phyloP scores from a whole-genome alignment of 495 filamentous ascomycete species.

The Trichoderma gamsii region DNA sequence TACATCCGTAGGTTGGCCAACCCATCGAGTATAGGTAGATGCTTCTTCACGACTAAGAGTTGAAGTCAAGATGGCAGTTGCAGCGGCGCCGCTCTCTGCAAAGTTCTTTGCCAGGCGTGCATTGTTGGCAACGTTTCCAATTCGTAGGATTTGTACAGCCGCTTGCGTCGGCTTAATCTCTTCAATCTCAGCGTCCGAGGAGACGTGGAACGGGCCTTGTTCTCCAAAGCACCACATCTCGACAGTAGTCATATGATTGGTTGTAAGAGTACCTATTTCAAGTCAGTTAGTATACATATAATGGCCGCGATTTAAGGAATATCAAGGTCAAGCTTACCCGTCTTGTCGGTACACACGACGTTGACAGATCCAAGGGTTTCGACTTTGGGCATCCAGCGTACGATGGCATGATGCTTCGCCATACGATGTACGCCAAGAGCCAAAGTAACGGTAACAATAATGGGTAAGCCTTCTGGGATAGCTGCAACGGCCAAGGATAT shows the following conservation, averaged over 20 bases:
- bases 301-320: neutral
- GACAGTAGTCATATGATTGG: conserved; percentile 97
- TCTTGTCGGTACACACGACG: conserved; percentile 98
- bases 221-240: conserved; percentile 92
- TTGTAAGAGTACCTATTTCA: conserved; percentile 71
- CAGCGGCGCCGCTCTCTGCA: conserved; percentile 59
- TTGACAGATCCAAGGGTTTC: conserved; percentile 98
- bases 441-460: conserved; percentile 95
- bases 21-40: conserved; percentile 75
- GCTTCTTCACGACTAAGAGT: conserved; percentile 57
- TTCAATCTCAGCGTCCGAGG: conserved; percentile 57
- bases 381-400: conserved; percentile 89
- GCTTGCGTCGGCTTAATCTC: conserved; percentile 61
- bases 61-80: conserved; percentile 70
- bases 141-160: conserved; percentile 70
- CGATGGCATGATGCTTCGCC: conserved; percentile 88
- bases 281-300: conserved; percentile 11
- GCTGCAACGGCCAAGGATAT: conserved; percentile 95
- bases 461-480: conserved; percentile 93
- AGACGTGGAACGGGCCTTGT: conserved; percentile 62
- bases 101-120: conserved; percentile 59
- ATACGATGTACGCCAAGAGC: conserved; percentile 92
- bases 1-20: conserved; percentile 95
- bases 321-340: conserved; percentile 41
- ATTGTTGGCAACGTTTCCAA: conserved; percentile 96